phyloP scores from a whole-genome alignment of 78 protist genomes.

The Protostelium mycophagum region DNA sequence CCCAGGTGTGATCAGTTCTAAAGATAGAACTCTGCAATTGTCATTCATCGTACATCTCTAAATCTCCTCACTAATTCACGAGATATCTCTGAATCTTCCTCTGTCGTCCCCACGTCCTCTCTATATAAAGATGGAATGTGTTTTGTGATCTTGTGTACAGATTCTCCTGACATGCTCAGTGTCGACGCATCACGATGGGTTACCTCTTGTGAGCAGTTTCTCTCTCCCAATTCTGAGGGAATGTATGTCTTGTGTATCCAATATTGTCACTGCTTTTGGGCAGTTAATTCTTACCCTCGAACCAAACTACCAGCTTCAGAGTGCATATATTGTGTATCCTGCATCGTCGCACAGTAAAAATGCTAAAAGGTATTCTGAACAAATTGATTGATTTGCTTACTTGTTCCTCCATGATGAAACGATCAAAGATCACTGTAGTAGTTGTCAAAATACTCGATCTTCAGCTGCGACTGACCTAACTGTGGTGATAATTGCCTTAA shows the following conservation, averaged over 20 bases:
- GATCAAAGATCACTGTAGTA: neutral
- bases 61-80: neutral
- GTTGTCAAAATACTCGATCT: too few relatives aligned
- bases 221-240: neutral
- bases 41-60: neutral
- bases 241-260: neutral
- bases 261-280: neutral
- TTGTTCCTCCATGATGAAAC: neutral
- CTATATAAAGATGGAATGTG: neutral
- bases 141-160: neutral
- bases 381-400: neutral
- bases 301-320: neutral
- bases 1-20: neutral
- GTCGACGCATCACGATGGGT: neutral
- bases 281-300: neutral
- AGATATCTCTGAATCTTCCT: neutral
- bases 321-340: neutral
- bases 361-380: too few relatives aligned
- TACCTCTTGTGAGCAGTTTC: neutral
- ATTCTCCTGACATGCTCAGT: neutral
- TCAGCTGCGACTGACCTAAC: neutral
- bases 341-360: too few relatives aligned
- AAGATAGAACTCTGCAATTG: neutral
- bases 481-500: too few relatives aligned
- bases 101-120: neutral